Percentiles rank a stretch among this genome's conserved stretches.
Conservation (phyloP, 306 rosid species). For the Vigna radiata region DNA sequence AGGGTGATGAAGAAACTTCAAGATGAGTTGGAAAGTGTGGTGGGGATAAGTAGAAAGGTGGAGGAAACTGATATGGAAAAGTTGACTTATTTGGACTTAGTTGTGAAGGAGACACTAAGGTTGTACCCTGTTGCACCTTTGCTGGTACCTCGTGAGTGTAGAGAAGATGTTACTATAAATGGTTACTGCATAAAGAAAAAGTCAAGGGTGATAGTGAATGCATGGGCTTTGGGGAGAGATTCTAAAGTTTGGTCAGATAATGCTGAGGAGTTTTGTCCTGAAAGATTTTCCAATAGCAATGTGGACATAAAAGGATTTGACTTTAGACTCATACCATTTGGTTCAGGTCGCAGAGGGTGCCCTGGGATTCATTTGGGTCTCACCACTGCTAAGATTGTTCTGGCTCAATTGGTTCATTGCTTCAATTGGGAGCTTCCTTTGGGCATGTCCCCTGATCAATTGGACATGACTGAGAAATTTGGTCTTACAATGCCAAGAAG, state of each 20-base stretch:
- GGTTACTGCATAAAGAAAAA: slow-evolving; percentile 50
- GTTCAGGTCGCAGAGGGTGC: slow-evolving; percentile 53
- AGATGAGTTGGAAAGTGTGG: slow-evolving; percentile 43
- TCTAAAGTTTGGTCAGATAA: slow-evolving; percentile 51
- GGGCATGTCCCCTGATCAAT: slow-evolving; percentile 25
- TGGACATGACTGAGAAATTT: slow-evolving; percentile 52
- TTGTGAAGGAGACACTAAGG: slow-evolving; percentile 54
- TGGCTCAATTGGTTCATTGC: slow-evolving; percentile 57
- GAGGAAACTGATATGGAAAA: slow-evolving; percentile 50
- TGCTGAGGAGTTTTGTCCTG: slow-evolving; percentile 49
- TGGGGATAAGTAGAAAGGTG: slow-evolving; percentile 48
- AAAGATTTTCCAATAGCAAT: slow-evolving; percentile 42
- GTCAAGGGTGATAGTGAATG: slow-evolving; percentile 45
- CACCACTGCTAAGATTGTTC: slow-evolving; percentile 9
- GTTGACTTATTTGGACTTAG: slow-evolving; percentile 46
- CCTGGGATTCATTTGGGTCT: slow-evolving; percentile 57
- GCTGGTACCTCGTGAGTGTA: slow-evolving; percentile 43
- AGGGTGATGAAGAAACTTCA: slow-evolving; percentile 53
- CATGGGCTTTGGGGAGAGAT: slow-evolving; percentile 54
- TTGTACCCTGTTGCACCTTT: slow-evolving; percentile 49
- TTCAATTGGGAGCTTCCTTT: slow-evolving; percentile 56
- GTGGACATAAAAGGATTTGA: slow-evolving; percentile 45
- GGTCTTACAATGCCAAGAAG: slow-evolving; percentile 49
- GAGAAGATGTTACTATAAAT: slow-evolving; percentile 41
- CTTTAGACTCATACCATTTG: slow-evolving; percentile 55